A percentile compares a stretch with the other conserved stretches of the same genome.
Conservation (phyloP, 495 filamentous ascomycete species). For the Hyaloscypha hepaticicola region DNA sequence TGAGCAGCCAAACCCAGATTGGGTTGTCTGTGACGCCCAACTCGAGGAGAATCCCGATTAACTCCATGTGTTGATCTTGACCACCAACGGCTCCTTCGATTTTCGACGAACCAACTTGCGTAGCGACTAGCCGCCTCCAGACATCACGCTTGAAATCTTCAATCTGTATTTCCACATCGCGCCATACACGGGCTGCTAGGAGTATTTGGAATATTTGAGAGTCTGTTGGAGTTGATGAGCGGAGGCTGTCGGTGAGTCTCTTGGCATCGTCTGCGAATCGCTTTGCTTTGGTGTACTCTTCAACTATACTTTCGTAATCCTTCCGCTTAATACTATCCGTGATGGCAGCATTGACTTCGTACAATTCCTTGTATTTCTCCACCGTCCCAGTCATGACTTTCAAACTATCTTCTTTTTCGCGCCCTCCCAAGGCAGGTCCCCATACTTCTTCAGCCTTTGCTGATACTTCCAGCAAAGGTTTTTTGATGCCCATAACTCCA, state of each 20-base stretch:
- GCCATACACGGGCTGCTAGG: conserved; percentile 91
- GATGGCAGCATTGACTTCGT: conserved; percentile 75
- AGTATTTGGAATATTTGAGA: conserved; percentile 79
- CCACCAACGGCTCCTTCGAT: conserved; percentile 44
- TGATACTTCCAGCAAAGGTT: conserved; percentile 80
- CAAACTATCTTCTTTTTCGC: conserved; percentile 86
- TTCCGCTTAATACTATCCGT: conserved; percentile 82
- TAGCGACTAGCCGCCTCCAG: conserved; percentile 73
- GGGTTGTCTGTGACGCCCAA: conserved; percentile 93
- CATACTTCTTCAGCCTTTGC: conserved; percentile 95
- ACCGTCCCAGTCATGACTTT: conserved; percentile 71
- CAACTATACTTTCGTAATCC: conserved; percentile 83
- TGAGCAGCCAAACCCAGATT: conserved; percentile 91
- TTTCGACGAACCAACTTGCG: conserved; percentile 44
- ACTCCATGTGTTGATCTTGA: conserved; percentile 82
- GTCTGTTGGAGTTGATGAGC: conserved; percentile 58
- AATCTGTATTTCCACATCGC: conserved; percentile 81
- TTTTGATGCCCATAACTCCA: conserved; percentile 85
- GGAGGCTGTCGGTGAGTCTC: conserved; percentile 52
- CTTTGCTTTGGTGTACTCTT: conserved; percentile 78
- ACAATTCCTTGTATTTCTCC: conserved; percentile 74
- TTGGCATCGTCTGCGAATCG: conserved; percentile 73
- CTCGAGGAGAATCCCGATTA: conserved; percentile 84
- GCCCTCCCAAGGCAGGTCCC: conserved; percentile 88
- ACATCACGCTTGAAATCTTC: conserved; percentile 82